These are phyloP conservation scores for Histomonas meleagridis DNA, from an alignment of 208 protist genomes.

Conservation along the genomic window DNA sequence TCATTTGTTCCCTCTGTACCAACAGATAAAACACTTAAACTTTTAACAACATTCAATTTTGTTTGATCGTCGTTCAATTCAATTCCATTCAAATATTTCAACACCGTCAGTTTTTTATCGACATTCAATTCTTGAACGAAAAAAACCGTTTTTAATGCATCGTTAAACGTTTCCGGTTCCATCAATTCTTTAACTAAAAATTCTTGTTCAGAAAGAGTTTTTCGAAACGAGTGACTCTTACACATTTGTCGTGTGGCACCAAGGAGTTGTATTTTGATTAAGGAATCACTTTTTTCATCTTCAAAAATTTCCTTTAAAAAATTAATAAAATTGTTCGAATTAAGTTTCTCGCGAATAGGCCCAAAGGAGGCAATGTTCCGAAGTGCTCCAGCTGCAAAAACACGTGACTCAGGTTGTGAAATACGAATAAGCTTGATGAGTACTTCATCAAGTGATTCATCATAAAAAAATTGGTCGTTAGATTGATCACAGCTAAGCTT, in stretches of 20 bases:
- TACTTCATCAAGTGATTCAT: neutral
- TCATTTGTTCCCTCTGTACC: neutral
- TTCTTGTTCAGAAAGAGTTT: neutral
- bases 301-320: neutral
- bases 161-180: neutral
- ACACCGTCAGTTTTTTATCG: neutral
- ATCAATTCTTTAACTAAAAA: neutral
- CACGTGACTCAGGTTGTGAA: neutral
- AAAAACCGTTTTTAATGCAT: neutral
- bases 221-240: neutral
- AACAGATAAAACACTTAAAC: neutral
- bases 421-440: neutral
- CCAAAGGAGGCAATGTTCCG: neutral
- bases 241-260: neutral
- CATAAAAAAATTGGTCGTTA: neutral
- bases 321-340: neutral
- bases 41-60: neutral
- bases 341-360: neutral
- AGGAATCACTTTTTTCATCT: neutral
- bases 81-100: neutral
- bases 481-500: neutral
- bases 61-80: neutral
- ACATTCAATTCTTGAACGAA: neutral
- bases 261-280: neutral
- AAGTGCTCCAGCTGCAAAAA: conserved; percentile 17